These are phyloP conservation scores for Pseudopediastrum boryanum DNA, from an alignment of 139 green algal species.

Conservation along the genomic window DNA sequence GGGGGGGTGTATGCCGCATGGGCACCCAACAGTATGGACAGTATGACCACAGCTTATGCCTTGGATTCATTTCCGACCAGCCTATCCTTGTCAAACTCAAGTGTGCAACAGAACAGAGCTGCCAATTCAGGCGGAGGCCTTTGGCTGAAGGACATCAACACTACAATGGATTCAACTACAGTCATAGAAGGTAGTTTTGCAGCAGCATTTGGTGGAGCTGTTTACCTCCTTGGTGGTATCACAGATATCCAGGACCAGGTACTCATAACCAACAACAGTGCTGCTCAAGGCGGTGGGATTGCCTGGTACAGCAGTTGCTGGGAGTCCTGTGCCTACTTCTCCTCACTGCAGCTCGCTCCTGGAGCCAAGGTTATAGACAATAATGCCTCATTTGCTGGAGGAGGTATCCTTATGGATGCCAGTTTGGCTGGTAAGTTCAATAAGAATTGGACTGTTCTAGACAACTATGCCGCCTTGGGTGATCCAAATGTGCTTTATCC, in stretches of 20 bases:
- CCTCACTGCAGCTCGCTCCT: background rate
- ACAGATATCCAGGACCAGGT: background rate
- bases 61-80: no score
- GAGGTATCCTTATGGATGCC: slow-evolving; percentile 5
- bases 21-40: no score
- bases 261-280: background rate
- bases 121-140: slow-evolving; percentile 6
- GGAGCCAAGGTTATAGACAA: background rate
- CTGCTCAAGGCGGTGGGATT: no score
- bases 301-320: no score
- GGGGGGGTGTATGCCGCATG: no score
- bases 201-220: background rate
- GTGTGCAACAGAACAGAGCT: background rate
- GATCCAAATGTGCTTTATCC: background rate
- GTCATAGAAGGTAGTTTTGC: background rate
- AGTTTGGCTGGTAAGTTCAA: background rate
- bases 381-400: background rate
- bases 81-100: background rate
- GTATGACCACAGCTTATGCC: no score
- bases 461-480: slow-evolving; percentile 20
- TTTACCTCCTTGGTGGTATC: background rate
- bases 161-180: background rate
- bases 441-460: background rate
- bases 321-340: background rate
- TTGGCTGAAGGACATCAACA: background rate